A percentile compares a stretch with the other conserved stretches of the same genome.
Conservation (phyloP, 2,329 filamentous ascomycete species). For the Phialophora verrucosa region DNA sequence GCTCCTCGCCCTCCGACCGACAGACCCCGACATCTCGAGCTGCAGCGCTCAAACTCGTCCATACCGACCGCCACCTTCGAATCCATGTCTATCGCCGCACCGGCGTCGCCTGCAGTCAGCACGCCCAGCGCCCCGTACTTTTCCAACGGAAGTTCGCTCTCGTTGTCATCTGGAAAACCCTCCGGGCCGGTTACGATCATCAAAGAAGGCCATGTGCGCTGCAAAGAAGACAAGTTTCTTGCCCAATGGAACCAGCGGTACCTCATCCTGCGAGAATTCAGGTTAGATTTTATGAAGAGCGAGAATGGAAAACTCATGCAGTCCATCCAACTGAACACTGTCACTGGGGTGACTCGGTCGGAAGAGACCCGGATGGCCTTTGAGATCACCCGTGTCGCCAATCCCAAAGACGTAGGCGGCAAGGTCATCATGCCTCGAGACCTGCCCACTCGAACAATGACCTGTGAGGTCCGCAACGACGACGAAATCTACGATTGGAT, state of each 20-base stretch:
- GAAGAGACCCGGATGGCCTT: constrained; percentile 92
- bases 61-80: constrained; percentile 73
- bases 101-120: constrained; percentile 65
- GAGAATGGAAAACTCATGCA: constrained; percentile 87
- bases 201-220: constrained; percentile 64
- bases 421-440: constrained; percentile 79
- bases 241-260: constrained; percentile 91
- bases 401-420: constrained; percentile 64
- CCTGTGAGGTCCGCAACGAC: constrained; percentile 92
- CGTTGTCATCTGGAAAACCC: constrained; percentile 63
- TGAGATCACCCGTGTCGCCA: constrained; percentile 78
- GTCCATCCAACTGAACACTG: constrained; percentile 82
- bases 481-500: constrained; percentile 99
- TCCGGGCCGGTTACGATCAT: constrained; percentile 73
- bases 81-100: constrained; percentile 72
- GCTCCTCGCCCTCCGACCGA: constrained; percentile 88
- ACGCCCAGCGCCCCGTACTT: constrained; percentile 67
- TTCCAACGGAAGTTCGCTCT: constrained; percentile 73
- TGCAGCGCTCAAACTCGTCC: constrained; percentile 74
- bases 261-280: constrained; percentile 87
- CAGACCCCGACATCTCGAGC: constrained; percentile 73
- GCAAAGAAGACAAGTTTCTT: constrained; percentile 80
- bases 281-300: constrained; percentile 91
- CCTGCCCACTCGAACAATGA: constrained; percentile 78
- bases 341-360: constrained; percentile 86